Evolutionary conservation across 2,329 filamentous ascomycete genomes (phyloP), one percentile per base, ranked within the genome.

Genomic region (Aspergillus fischeri): DNA sequence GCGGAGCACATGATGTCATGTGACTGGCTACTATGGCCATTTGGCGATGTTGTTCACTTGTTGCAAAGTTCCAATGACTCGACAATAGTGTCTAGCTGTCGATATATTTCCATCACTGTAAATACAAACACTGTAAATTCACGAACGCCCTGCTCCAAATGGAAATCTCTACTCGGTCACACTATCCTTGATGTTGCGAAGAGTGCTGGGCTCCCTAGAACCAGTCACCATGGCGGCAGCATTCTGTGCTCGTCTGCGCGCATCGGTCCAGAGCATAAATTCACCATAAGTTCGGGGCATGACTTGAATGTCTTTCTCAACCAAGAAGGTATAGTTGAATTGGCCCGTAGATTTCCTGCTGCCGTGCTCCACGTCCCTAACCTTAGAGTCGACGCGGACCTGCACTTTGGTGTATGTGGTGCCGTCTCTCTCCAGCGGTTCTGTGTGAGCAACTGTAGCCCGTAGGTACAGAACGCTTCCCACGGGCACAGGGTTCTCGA

Each of bases 401-500:
- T 90, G 87, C 9, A 91, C 82, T 48, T 86, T 80, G 21, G 84
- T 87, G 64, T 82, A 84, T 60, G 78, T 78, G 28, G 74, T 74
- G 77, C 80, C 56, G 77, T 75, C 54, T 75, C 80, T 55, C 24
- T 73, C 69, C n/a, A 72, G 60, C 1, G 86, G 85, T 62, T 91
- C 88, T 0, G 88, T 90, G 68, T 89, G 91, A 0, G 87, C 85
- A 3, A 91, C 82, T 0, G 84, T 87, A 0, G 88, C 86, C 0
- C 85, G 87, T n/a, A 90, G 77, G 64, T 91, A 91, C 7, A 91
- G 75, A 14, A 91, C 88, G 59, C 85, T 88, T 52, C 88, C 88
- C 1, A 91, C 88, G 0, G 88, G 88, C 0, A 91, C 88, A 0
- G 88, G 87, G 62, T 89, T 89, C 60, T 89, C 83, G 68, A 91